Evolutionary conservation across 2,329 filamentous ascomycete genomes (phyloP), one percentile per base, ranked within the genome.

Genomic region (Trichoderma citrinoviride): DNA sequence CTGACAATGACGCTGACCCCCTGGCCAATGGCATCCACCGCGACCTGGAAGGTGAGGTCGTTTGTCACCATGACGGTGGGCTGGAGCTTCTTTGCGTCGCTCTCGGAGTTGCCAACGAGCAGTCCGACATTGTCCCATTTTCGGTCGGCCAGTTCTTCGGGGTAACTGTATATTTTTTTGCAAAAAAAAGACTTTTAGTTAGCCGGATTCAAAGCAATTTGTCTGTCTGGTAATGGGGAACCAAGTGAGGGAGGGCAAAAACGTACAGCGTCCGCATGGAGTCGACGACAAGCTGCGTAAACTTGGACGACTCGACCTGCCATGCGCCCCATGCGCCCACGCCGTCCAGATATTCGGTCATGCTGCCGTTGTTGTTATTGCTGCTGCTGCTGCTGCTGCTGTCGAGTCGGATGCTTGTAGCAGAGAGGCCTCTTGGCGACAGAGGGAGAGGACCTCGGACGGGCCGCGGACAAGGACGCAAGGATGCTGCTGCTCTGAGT

Each of bases 41-140:
- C 93, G 29, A 99, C 95, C 15, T 88, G 87, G 70, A 87, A 90
- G 3, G 94, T 98, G 68, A 99, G 85, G 77, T 99, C 95, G 71
- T 97, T 92, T 7, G 95, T 93, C 54, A 87, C 78, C 60, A 87
- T 77, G 19, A 86, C 83, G 1, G 73, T 70, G 12, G 74, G 76
- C 53, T 73, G 73, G 40, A 67, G 68, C 56, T 72, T 71, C 52
- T 66, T 67, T 14, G 68, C 65, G 64, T 77, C 73, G 17, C 72
- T 57, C 27, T 75, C 71, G n/a, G 79, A 75, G 70, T 81, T 81
- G 67, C 78, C 78, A 61, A 83, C 72, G 56, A 96, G 83, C 60
- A 97, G 84, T 56, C 95, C 95, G n/a, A 96, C 97, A 74, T 99
- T 99, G 76, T 99, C 95, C 85, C 93, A 99, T 69, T 90, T 88